Percentiles rank a stretch among this genome's conserved stretches.
These are phyloP conservation scores for Babesia ovis DNA, from an alignment of 169 alveolate species.

Conservation along the genomic window DNA sequence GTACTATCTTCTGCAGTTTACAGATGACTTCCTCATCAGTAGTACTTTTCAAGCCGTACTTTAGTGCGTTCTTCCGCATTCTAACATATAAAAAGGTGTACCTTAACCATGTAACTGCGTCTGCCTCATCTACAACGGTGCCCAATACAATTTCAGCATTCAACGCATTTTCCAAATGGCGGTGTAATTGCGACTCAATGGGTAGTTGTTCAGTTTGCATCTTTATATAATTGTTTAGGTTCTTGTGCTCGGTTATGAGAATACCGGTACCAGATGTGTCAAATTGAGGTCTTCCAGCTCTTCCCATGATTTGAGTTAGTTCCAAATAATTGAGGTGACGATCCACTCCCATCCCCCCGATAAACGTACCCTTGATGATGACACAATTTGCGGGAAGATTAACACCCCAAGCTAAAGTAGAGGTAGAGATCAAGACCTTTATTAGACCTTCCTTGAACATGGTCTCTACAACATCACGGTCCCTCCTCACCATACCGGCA, in stretches of 20 bases:
- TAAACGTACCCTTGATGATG: constrained; percentile 98
- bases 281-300: constrained; percentile 99
- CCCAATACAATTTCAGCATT: constrained; percentile 98
- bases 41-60: constrained; percentile 82
- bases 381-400: constrained; percentile 99
- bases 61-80: constrained; percentile 83
- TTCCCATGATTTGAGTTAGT: constrained; percentile 98
- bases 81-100: constrained; percentile 91
- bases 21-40: constrained; percentile 61
- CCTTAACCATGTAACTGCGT: constrained; percentile 92
- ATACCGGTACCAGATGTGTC: constrained; percentile 95
- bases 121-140: constrained; percentile 85
- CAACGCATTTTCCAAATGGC: constrained; percentile 78
- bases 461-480: constrained; percentile 94
- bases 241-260: constrained; percentile 74
- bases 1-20: constrained; percentile 61
- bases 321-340: constrained; percentile 96
- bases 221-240: constrained; percentile 69
- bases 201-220: constrained; percentile 73
- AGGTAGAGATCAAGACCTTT: constrained; percentile 96
- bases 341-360: constrained; percentile 96
- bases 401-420: constrained; percentile 99
- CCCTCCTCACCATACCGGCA: constrained; percentile 95
- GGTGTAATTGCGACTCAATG: constrained; percentile 72
- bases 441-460: constrained; percentile 94